Percentiles rank a stretch among this genome's conserved stretches.
Evolutionary conservation across 257 asterid species (phyloP).

Genomic region (Nicotiana sylvestris): DNA sequence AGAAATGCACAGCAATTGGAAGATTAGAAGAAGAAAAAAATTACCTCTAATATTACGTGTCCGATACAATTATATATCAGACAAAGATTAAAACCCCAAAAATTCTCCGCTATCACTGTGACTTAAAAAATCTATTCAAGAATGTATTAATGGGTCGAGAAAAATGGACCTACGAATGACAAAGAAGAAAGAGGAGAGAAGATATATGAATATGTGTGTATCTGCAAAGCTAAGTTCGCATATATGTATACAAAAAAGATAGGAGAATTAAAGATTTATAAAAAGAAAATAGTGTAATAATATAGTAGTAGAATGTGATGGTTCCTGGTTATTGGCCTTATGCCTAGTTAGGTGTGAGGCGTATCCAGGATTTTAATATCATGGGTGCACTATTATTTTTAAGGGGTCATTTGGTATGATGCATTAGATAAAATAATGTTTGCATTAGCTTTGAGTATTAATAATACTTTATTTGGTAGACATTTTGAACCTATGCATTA

Average conservation of each 20-base stretch:
- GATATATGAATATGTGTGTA: neutral
- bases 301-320: neutral
- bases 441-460: no score
- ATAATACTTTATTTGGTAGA: no score
- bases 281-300: neutral
- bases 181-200: neutral
- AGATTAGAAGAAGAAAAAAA: neutral
- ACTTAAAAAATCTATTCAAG: neutral
- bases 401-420: no score
- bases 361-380: no score
- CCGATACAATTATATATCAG: conserved; percentile 4
- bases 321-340: neutral
- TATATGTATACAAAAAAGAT: neutral
- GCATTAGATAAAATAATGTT: no score
- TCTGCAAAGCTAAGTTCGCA: neutral
- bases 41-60: conserved; percentile 13
- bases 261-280: neutral
- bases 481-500: no score
- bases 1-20: neutral
- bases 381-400: no score
- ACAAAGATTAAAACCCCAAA: neutral
- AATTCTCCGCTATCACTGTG: neutral
- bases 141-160: conserved; percentile 3
- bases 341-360: conserved; percentile 12
- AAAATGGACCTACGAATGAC: neutral